phyloP scores from a whole-genome alignment of 495 filamentous ascomycete genomes.

The Annulohypoxylon maeteangense region DNA sequence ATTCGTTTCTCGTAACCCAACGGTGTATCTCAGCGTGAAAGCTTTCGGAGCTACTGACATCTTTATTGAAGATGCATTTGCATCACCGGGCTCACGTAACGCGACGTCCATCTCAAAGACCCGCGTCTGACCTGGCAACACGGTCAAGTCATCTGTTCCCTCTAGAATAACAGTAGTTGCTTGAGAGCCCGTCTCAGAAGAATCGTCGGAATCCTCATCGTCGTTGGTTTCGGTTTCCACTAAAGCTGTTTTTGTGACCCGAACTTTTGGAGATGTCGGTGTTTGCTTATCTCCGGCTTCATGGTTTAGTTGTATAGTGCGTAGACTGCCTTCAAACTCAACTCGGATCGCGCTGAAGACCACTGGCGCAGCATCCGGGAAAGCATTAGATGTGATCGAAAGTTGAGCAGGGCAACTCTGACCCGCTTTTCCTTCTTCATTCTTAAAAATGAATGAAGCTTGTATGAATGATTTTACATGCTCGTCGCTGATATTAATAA shows the following conservation, averaged over 20 bases:
- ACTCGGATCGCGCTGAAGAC: constrained; percentile 72
- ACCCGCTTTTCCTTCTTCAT: constrained; percentile 82
- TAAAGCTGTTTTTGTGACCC: constrained; percentile 45
- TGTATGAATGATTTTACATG: constrained; percentile 77
- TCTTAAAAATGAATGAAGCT: constrained; percentile 77
- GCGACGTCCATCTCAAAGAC: constrained; percentile 77
- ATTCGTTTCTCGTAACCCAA: constrained; percentile 62
- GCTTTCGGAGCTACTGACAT: constrained; percentile 69
- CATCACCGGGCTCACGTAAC: constrained; percentile 83
- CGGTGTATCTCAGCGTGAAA: constrained; percentile 74
- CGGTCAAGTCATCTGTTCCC: constrained; percentile 67
- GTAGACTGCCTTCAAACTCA: constrained; percentile 74
- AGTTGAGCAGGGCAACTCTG: constrained; percentile 80
- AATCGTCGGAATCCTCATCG: constrained; percentile 31
- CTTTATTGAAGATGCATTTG: constrained; percentile 70
- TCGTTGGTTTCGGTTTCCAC: constrained; percentile 36
- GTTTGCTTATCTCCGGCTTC: constrained; percentile 22
- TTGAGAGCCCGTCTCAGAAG: constrained; percentile 29
- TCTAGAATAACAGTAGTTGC: constrained; percentile 20
- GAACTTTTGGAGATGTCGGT: constrained; percentile 17
- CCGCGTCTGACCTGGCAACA: constrained; percentile 74
- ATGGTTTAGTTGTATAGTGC: constrained; percentile 62
- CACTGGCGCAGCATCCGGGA: constrained; percentile 69
- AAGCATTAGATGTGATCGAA: constrained; percentile 74
- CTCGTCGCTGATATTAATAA: constrained; percentile 71